phyloP scores from a whole-genome alignment of 2,329 filamentous ascomycete genomes.

The Botrytis cinerea region DNA sequence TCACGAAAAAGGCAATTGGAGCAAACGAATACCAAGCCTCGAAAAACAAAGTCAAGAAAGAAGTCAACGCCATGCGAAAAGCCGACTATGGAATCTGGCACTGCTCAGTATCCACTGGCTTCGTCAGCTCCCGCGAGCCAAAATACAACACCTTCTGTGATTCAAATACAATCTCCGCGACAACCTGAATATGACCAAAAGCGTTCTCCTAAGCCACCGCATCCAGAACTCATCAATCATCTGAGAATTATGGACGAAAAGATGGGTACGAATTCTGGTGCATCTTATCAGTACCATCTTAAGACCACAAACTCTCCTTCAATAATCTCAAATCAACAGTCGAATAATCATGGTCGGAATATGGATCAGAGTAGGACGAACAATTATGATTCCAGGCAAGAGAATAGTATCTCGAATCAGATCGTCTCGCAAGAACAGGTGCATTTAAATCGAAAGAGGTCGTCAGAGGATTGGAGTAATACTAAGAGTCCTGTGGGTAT shows the following conservation, averaged over 20 bases:
- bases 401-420: not conserved
- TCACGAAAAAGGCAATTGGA: conserved; percentile 4
- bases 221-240: conserved; percentile 8
- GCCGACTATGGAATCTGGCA: not conserved
- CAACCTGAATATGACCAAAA: not conserved
- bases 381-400: not conserved
- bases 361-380: not conserved
- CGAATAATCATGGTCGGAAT: not conserved
- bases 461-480: not conserved
- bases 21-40: not conserved
- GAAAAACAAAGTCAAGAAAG: conserved; percentile 9
- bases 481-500: not conserved
- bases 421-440: not conserved
- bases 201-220: not conserved
- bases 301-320: not conserved
- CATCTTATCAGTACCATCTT: not conserved
- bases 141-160: not conserved
- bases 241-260: conserved; percentile 9
- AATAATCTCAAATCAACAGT: not conserved
- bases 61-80: not conserved
- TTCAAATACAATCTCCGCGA: not conserved
- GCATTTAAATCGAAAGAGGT: not conserved
- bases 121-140: not conserved
- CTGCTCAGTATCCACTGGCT: not conserved
- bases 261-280: not conserved